phyloP scores from a whole-genome alignment of 106 monocot species.

The Platanthera guangdongensis region DNA sequence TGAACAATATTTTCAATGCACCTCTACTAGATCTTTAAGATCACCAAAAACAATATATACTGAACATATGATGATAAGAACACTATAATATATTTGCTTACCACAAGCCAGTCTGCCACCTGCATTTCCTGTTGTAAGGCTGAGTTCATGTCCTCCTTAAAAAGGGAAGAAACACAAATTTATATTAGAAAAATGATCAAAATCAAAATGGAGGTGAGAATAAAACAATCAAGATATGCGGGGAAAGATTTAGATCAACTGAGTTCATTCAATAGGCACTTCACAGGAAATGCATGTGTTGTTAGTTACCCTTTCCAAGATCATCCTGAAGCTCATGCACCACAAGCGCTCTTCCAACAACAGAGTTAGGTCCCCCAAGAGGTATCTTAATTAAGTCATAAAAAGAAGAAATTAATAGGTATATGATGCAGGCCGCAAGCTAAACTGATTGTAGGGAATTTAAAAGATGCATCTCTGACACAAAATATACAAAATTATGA shows the following conservation, averaged over 20 bases:
- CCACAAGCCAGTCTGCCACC: constrained; percentile 94
- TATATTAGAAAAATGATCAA: background rate
- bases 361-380: constrained; percentile 63
- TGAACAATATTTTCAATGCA: background rate
- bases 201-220: background rate
- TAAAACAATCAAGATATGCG: constrained; percentile 6
- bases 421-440: background rate
- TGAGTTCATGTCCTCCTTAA: constrained; percentile 86
- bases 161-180: background rate
- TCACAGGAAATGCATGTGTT: background rate
- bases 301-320: constrained; percentile 68
- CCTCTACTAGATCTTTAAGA: background rate
- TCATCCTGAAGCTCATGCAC: constrained; percentile 90
- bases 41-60: background rate
- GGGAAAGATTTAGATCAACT: background rate
- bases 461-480: background rate
- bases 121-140: constrained; percentile 84
- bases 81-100: constrained; percentile 20
- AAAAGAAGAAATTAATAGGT: background rate
- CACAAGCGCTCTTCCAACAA: constrained; percentile 88
- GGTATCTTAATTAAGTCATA: constrained; percentile 32
- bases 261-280: background rate
- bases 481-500: background rate
- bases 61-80: background rate
- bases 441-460: background rate